Evolutionary conservation across 2,329 filamentous ascomycete species (phyloP), one percentile per base, ranked within the genome.

Genomic region (Metarhizium anisopliae): DNA sequence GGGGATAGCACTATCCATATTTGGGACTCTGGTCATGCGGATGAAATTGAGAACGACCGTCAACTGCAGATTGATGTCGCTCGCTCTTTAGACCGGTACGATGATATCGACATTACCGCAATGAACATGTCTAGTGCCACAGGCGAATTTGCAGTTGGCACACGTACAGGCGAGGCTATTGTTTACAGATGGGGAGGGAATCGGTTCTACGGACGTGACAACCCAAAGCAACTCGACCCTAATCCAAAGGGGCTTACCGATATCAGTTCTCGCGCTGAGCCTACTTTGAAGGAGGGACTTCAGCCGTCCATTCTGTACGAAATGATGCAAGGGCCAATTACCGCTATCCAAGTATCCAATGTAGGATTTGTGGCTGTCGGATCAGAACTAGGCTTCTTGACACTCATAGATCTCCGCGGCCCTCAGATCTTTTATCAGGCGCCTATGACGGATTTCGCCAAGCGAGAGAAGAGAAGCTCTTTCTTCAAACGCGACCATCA

Each of bases 141-240:
- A 5, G 90, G 88, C 52, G 94, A 99, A 69, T 79, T 97, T 43
- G 91, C 85, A 4, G 88, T 88, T 29, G 94, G 94, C 6, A 84
- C 93, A 4, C 79, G 79, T 56, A 84, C 82, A 40, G 94, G 94
- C n/a, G 94, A 99, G 69, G 77, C 95, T 0, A 81, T 91, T 1
- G 75, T 97, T 14, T 97, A 93, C 67, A 80, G 89, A 61, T 97
- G 93, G 90, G 90, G 86, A n/a, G 76, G 77, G 32, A 97, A 97
- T 68, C 80, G 82, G 56, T 82, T 82, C 57, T 84, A 81, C 59
- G 90, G 90, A 13, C 78, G 80, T 58, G 84, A 89, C 47, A 74
- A 76, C 54, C 55, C 65, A 8, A 65, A 66, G 56, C 81, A 68
- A 55, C 77, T 75, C 30, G 81, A 80, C 61, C 76, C 81, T 16